Percentiles rank a stretch among this genome's conserved stretches.
Conservation (phyloP, 1,139 yeast genomes). For the Zygosaccharomyces pseudobailii region DNA sequence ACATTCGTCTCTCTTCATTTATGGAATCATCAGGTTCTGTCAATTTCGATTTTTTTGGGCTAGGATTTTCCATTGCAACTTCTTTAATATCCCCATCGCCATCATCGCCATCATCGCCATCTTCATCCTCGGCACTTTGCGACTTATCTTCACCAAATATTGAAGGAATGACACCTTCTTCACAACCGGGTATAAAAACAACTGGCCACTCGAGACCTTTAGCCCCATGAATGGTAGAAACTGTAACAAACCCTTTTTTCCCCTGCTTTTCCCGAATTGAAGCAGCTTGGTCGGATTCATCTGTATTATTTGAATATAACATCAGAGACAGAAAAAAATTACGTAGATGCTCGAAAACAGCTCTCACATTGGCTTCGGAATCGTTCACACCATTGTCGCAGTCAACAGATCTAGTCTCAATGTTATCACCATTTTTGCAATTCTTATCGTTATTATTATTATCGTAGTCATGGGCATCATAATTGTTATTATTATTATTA, state of each 20-base stretch:
- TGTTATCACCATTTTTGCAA: not conserved
- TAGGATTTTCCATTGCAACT: no score
- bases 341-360: constrained; percentile 38
- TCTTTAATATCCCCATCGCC: constrained; percentile 19
- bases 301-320: constrained; percentile 40
- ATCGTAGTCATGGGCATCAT: not conserved
- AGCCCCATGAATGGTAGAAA: constrained; percentile 84
- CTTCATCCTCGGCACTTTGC: constrained; percentile 41
- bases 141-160: constrained; percentile 38
- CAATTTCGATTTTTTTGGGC: constrained; percentile 16
- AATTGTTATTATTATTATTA: not conserved
- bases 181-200: constrained; percentile 72
- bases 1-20: constrained; percentile 76
- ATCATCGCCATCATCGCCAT: constrained; percentile 29
- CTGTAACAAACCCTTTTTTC: constrained; percentile 35
- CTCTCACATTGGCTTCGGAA: not conserved
- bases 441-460: not conserved
- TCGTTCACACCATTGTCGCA: not conserved
- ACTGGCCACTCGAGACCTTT: constrained; percentile 96
- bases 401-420: not conserved
- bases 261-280: constrained; percentile 18
- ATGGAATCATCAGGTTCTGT: constrained; percentile 28
- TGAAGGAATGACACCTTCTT: constrained; percentile 58
- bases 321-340: constrained; percentile 58
- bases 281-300: constrained; percentile 15